Conservation (phyloP, 495 filamentous ascomycete species). For the Penicillium simplicissimum region DNA sequence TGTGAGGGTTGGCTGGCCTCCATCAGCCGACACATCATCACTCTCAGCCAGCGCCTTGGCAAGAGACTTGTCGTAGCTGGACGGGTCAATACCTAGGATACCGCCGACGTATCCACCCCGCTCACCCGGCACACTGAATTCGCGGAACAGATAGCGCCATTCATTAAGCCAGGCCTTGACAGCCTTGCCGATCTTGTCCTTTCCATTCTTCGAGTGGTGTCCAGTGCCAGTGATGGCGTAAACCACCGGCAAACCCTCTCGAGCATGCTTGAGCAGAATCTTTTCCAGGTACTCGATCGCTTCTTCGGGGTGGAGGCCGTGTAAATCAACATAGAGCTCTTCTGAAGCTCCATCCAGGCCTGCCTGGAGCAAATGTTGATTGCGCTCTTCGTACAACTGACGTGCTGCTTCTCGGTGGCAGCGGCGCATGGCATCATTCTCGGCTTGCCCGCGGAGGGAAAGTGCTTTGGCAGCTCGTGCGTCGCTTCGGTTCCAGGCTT, state of each 20-base stretch:
- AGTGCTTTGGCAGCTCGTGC: conserved; percentile 94
- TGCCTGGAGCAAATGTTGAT: conserved; percentile 60
- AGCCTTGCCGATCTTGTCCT: conserved; percentile 97
- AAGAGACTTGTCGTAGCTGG: conserved; percentile 76
- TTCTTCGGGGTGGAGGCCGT: conserved; percentile 96
- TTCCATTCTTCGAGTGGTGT: conserved; percentile 97
- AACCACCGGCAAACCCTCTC: conserved; percentile 68
- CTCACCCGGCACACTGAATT: conserved; percentile 94
- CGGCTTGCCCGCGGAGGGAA: conserved; percentile 88
- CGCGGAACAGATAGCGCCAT: conserved; percentile 92
- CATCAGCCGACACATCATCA: conserved; percentile 23
- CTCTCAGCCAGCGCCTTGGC: conserved; percentile 32
- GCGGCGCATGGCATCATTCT: conserved; percentile 96
- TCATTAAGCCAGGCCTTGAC: conserved; percentile 89
- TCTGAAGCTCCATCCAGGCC: conserved; percentile 47
- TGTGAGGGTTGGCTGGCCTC: conserved; percentile 29
- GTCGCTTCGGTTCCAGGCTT: conserved; percentile 99
- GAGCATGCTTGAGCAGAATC: conserved; percentile 75
- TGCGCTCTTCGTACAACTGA: conserved; percentile 90
- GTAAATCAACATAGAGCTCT: conserved; percentile 93
- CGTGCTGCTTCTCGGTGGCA: conserved; percentile 93
- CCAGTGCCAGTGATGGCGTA: conserved; percentile 97
- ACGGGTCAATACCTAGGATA: conserved; percentile 90
- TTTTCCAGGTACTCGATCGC: conserved; percentile 91
- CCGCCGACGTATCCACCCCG: conserved; percentile 77